phyloP scores from a whole-genome alignment of 2,329 filamentous ascomycete genomes.

The Polychaeton citri region DNA sequence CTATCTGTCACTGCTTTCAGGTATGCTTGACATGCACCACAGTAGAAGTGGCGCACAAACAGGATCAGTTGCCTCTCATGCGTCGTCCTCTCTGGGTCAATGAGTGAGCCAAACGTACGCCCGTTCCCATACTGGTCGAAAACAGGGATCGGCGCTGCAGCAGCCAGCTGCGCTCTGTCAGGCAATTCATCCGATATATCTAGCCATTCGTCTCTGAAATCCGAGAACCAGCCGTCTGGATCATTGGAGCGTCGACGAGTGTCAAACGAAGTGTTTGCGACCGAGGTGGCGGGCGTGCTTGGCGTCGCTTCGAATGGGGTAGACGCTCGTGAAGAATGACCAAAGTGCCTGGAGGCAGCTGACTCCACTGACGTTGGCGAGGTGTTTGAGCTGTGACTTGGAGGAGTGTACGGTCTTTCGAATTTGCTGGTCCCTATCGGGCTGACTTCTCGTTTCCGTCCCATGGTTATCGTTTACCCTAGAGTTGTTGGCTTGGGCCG shows the following conservation, averaged over 20 bases:
- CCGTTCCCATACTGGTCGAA: constrained; percentile 49
- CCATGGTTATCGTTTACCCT: too few relatives aligned
- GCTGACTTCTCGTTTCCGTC: constrained; percentile 10
- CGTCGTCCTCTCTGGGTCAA: constrained; percentile 33
- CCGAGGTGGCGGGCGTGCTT: constrained; percentile 1
- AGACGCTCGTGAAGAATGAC: constrained; percentile 6
- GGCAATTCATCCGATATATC: constrained; percentile 19
- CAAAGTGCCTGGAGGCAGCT: constrained; percentile 3
- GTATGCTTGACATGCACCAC: constrained; percentile 27
- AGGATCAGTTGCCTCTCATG: constrained; percentile 26
- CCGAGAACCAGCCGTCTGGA: constrained; percentile 22
- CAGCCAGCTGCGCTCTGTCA: constrained; percentile 18
- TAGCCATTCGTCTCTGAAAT: constrained; percentile 18
- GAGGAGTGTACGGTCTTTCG: constrained; percentile 14
- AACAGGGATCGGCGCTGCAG: constrained; percentile 28
- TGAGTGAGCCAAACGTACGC: constrained; percentile 50
- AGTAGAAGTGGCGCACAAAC: constrained; percentile 30
- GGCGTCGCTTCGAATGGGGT: constrained; percentile 1
- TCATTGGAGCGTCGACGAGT: constrained; percentile 3
- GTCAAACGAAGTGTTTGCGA: not conserved
- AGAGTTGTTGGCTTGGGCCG: too few relatives aligned
- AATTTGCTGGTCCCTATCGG: constrained; percentile 18
- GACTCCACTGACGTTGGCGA: constrained; percentile 7
- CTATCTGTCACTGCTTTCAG: constrained; percentile 19
- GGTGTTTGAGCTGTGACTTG: constrained; percentile 5